Evolutionary conservation across 1,284 basidiomycete species (phyloP).

Genomic region (Schizopora paradoxa): DNA sequence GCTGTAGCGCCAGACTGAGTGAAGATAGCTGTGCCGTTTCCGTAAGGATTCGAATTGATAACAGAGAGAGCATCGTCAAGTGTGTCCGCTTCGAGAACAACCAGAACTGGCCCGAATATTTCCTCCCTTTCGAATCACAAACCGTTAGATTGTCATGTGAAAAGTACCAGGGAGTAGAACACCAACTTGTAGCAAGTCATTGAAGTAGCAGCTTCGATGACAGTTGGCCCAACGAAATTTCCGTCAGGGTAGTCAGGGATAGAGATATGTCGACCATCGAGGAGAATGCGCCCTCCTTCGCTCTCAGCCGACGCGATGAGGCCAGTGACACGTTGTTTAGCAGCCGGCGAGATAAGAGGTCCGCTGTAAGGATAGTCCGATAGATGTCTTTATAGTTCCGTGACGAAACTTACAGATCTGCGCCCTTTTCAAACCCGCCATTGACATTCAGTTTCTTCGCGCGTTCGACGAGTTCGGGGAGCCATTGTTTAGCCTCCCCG

Average conservation of each 20-base stretch:
- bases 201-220: conserved; percentile 76
- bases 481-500: conserved; percentile 77
- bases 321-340: conserved; percentile 73
- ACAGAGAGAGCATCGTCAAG: conserved; percentile 89
- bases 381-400: conserved; percentile 2
- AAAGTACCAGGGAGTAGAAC: conserved; percentile 13
- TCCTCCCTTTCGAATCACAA: conserved; percentile 58
- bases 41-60: conserved; percentile 86
- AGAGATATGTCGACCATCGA: conserved; percentile 76
- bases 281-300: conserved; percentile 83
- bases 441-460: conserved; percentile 80
- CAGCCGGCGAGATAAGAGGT: conserved; percentile 87
- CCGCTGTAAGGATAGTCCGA: conserved; percentile 49
- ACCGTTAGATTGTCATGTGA: conserved; percentile 8
- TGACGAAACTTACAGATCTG: conserved; percentile 68
- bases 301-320: conserved; percentile 79
- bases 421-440: conserved; percentile 84
- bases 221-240: conserved; percentile 94
- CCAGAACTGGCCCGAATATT: conserved; percentile 92
- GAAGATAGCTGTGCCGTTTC: conserved; percentile 96
- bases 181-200: conserved; percentile 87
- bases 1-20: conserved; percentile 96
- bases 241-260: conserved; percentile 82
- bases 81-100: conserved; percentile 76
- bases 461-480: conserved; percentile 83